phyloP scores from a whole-genome alignment of 208 protist species.

The Trypanosoma vivax region DNA sequence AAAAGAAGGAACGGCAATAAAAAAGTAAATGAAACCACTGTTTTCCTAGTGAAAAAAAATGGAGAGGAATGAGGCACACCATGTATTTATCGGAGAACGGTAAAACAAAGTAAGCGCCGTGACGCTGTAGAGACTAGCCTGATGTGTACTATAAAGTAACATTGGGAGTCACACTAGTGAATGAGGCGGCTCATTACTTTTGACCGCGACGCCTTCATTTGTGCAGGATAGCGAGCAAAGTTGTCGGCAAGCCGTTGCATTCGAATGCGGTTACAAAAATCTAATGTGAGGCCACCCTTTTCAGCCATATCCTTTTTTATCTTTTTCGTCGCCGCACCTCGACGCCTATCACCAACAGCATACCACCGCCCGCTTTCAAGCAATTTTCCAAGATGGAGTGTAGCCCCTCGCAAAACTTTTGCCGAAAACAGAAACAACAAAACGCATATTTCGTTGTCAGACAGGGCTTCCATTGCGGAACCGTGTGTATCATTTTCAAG shows the following conservation, averaged over 20 bases:
- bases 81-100: no score
- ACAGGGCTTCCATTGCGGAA: slow-evolving; percentile 4
- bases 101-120: not conserved
- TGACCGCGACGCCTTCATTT: no score
- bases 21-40: slow-evolving; percentile 4
- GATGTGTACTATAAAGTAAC: no score
- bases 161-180: no score
- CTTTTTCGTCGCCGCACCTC: not conserved
- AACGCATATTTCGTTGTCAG: slow-evolving; percentile 15
- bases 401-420: slow-evolving; percentile 12
- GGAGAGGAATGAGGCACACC: not conserved
- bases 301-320: not conserved
- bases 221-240: not conserved
- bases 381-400: slow-evolving; percentile 5
- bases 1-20: slow-evolving; percentile 11
- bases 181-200: no score
- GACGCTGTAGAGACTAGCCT: no score
- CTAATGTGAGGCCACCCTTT: not conserved
- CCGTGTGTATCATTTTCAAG: slow-evolving; percentile 10
- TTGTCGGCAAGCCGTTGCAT: not conserved
- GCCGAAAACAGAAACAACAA: slow-evolving; percentile 29
- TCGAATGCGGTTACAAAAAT: not conserved
- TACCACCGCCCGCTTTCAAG: not conserved
- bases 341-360: not conserved
- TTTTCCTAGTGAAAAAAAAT: slow-evolving; percentile 6